Base-by-base conservation (phyloP, 2,329 filamentous ascomycete species). In the Eurotiales sp. region DNA sequence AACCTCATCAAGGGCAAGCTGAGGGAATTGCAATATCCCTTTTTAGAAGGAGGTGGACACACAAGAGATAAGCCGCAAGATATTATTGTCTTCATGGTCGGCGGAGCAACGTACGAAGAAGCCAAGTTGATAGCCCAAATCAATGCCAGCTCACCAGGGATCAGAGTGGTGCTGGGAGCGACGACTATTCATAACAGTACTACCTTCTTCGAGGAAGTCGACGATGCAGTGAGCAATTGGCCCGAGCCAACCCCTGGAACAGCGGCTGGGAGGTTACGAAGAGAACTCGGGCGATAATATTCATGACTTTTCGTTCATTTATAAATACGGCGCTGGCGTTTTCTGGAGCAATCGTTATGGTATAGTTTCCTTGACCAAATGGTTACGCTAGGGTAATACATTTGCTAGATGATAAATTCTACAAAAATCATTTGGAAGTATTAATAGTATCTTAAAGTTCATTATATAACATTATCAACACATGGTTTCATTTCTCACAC, bases 41-140 rank as follows among this genome's bases (percentile, higher is more conserved):
- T 97, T 64, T 82, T 97, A 4, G 93, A 97, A 60, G 90, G 89
- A 6, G 86, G 87, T 14, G 87, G 88, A 2, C 83, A 88, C 11
- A 96, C 90, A 10, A 83, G 87, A 56, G 95, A 99, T 64, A 97
- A 97, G 68, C 93, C 93, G 3, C 93, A 99, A 67, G 95, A 99
- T 66, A 87, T 99, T 36, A 82, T 99, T 39, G 82, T 99, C 7
- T 99, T 99, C 65, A 91, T 99, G 64, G 79, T 96, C 21, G 93
- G 93, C 5, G 93, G 93, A 2, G 85, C 87, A 15, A 99, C 93
- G 0, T 99, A 96, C 64, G 93, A 99, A 69, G 93, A 99, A 70
- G 91, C 93, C 5, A 96, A 96, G 74, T 90, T 90, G 79, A 84
- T 97, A 34, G 90, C 93, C n/a, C 85, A 91, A 59, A 85, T 99